These are phyloP conservation scores for Globisporangium carolinianum DNA, from an alignment of 352 stramenopile species.

Conservation along the genomic window DNA sequence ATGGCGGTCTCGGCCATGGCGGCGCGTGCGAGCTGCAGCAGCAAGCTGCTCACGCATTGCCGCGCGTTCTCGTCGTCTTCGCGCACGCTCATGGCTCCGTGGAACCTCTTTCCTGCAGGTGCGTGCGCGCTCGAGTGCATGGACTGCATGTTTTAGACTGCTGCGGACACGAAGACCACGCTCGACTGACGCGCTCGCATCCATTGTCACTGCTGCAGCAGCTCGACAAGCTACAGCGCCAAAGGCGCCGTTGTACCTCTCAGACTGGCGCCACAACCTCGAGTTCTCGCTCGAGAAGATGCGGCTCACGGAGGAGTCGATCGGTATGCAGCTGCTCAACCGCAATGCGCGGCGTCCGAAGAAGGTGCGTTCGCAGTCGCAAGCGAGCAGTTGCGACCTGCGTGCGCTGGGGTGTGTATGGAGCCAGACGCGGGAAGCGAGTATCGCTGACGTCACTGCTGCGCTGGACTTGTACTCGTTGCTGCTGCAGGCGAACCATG, in stretches of 20 bases:
- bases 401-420: too few relatives aligned
- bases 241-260: conserved; percentile 36
- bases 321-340: conserved; percentile 41
- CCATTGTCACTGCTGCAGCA: neutral
- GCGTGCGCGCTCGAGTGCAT: conserved; percentile 1
- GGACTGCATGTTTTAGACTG: neutral
- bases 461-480: neutral
- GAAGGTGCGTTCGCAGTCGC: conserved; percentile 24
- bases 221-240: conserved; percentile 2
- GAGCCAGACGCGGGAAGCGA: too few relatives aligned
- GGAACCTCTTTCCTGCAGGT: conserved; percentile 45
- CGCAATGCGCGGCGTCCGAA: conserved; percentile 30
- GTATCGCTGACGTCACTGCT: neutral
- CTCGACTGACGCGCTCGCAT: neutral
- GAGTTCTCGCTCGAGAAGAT: conserved; percentile 55
- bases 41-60: neutral
- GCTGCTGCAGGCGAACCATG: conserved; percentile 30
- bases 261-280: conserved; percentile 47
- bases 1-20: neutral
- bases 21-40: conserved; percentile 4
- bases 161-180: neutral
- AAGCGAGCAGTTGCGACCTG: too few relatives aligned
- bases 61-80: conserved; percentile 23
- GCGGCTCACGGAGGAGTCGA: conserved; percentile 23
- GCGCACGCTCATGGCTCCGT: conserved; percentile 10